Evolutionary conservation across 371 early-diverging fungal genomes (phyloP), one percentile per base, ranked within the genome.

Genomic region (Mucor ambiguus): DNA sequence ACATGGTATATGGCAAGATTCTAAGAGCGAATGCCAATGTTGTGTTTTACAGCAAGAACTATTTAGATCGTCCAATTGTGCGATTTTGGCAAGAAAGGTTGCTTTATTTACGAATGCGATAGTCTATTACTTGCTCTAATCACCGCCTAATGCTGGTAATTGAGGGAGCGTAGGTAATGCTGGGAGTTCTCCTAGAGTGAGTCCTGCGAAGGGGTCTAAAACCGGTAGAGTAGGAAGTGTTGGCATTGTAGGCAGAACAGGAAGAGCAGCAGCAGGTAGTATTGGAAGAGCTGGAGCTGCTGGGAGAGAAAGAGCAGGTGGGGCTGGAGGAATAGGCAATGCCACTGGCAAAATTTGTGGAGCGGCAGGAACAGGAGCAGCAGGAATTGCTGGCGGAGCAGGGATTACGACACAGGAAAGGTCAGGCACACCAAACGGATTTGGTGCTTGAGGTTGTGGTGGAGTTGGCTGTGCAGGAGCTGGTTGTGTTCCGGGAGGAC

Each of bases 401-500:
- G 60, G 60, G 1, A 60, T 26, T 20, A 11, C 6, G 22, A 44
- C 29, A 14, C 61, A 61, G 22, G 61, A 29, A 32, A 48, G 32
- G 32, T 61, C 49, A 22, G 48, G 48, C 7, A 46, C 7, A 9
- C 18, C 18, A 4, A 43, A 22, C 16, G 11, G 11, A 30, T 20
- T 44, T 18, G 46, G 2, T 16, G 26, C 28, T 26, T 30, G 11
- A 3, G 28, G 33, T 20, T 48, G 12, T 8, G 52, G 37, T 14
- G 28, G 33, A n/a, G n/a, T n/a, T 26, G 55, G 26, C 4, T 26
- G 26, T 11, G 18, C 9, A 24, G 59, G 16, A 5, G 57, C 20
- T 52, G 52, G 52, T 18, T 41, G 41, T 4, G 37, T 60, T 60
- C 60, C 60, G 4, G 60, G 60, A n/a, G 60, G 60, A 30, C 60